Evolutionary conservation across 75 land plant species (phyloP), one percentile per base, ranked within the genome.

Genomic region (Adiantum capillusveneris): DNA sequence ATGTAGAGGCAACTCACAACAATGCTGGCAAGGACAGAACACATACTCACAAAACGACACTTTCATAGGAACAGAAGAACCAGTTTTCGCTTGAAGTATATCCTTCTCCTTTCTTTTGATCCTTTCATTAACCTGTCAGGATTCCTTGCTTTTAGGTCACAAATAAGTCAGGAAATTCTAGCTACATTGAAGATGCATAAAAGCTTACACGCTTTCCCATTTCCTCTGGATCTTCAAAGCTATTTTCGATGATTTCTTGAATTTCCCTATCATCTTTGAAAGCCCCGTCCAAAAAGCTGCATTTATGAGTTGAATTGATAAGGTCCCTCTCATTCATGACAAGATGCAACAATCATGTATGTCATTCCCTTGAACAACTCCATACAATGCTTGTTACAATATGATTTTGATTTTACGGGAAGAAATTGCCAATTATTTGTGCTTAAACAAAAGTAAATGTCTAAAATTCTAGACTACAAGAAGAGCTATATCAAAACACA

Each of bases 191-290:
- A 44, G 29, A 24, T 9, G 17, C 11, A 22, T 16, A 61, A 9
- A 37, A 27, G 19, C 25, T 44, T 44, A 61, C 63, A 9, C 52
- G 48, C 24, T 46, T 44, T 44, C 25, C 25, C 63, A 61, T 61
- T 44, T 43, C 63, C 51, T 61, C 52, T 61, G 63, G 63, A 44
- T 61, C 43, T 19, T 25, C 54, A 43, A 61, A 9, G 29, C 63
- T 61, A 25, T 61, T 48, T 18, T 48, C 63, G 3, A 61, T 21
- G n/a, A 61, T 61, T 18, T 44, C 63, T 14, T 26, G 25, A 5
- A 61, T 25, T 25, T 61, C 63, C 1, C 43, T 18, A 27, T 61
- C 63, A 46, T 61, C 43, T 21, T 41, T 6, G 11, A 42, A 24
- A 25, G 37, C 44, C 12, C 44, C 63, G 5, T 61, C 63, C 37